Evolutionary conservation across 2,329 filamentous ascomycete species (phyloP), one percentile per base, ranked within the genome.

Genomic region (Fonsecaea pugnacius): DNA sequence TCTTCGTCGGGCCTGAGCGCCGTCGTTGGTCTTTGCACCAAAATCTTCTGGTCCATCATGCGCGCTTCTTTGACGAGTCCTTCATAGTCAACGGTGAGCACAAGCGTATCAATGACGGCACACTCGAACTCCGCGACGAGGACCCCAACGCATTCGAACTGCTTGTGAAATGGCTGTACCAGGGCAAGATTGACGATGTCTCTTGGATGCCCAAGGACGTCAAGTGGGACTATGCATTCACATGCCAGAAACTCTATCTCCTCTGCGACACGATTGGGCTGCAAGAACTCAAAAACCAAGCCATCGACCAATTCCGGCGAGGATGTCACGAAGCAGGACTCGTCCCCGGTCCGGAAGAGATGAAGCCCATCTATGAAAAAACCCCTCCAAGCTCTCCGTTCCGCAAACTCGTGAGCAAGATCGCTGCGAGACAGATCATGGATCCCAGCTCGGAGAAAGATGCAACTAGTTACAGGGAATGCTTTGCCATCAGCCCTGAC

Each of bases 391-490:
- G 72, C 3, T 83, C 80, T 59, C 80, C 82, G 1, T 84, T 84
- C 70, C 76, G 82, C 38, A 75, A 72, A 33, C 74, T 85, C 21
- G 81, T 84, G 78, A 79, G 80, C 60, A 76, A 78, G 66, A 85
- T 85, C 54, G 83, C 83, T n/a, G 83, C 83, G 4, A 75, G 83
- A 30, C 83, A 85, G 73, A 83, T 85, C 65, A 85, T 85, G 83
- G 83, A 84, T 67, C 82, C 83, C 0, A 81, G 79, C 33, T 79
- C 75, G 60, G 77, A 83, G 48, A 78, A 79, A 62, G 78, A 83
- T 70, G 79, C 82, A 2, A 77, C 80, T 30, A 78, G 76, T 3
- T 85, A 85, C 68, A 78, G 79, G 40, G 74, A 75, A 46, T 84
- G 82, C 69, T 83, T 85, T 71, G 76, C 79, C 33, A 73, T 76